Base-by-base conservation (phyloP, 345 rosid genomes). In the Passiflora organensis region DNA sequence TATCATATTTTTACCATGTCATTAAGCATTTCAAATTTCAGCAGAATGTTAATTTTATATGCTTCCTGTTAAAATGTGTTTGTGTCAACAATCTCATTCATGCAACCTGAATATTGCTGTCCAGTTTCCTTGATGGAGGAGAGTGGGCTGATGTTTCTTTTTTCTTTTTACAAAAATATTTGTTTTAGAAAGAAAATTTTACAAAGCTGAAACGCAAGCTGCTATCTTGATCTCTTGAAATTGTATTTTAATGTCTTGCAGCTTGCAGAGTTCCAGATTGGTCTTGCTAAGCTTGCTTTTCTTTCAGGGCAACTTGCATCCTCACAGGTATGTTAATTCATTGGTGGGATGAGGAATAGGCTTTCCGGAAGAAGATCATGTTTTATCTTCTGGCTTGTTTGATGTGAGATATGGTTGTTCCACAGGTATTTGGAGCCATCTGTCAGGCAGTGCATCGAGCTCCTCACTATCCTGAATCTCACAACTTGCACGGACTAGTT, bases 211-310 rank as follows among this genome's bases (percentile, higher is more conserved):
- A 28, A 28, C 8, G 8, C 8, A n/a, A 28, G 34, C 34, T 28
- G 8, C 34, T 2, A 28, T 28, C 8, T 28, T 28, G 34, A 8
- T 11, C 43, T 13, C 15, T 15, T 41, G 14, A 8, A 15, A 13
- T 6, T 41, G 14, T 2, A 41, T 6, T 41, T 11, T 12, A 41
- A 5, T 41, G 9, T 41, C 1, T 55, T 24, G 73, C 87, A 89
- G 99, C 81, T 86, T 68, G 87, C 91, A 12, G 99, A 84, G 72
- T 93, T 84, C 65, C 96, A 93, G 66, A 74, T 86, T 62, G 99
- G 99, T 74, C 84, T 93, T 53, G 82, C 87, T 53, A 84, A 76
- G 72, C 86, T 86, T 68, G 87, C 99, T 66, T 70, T 82, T 44
- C 75, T 59, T 50, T 78, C 94, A 15, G 87, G 85, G 58, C 50